phyloP scores from a whole-genome alignment of 2,329 filamentous ascomycete genomes.

The Gyromitra esculenta region DNA sequence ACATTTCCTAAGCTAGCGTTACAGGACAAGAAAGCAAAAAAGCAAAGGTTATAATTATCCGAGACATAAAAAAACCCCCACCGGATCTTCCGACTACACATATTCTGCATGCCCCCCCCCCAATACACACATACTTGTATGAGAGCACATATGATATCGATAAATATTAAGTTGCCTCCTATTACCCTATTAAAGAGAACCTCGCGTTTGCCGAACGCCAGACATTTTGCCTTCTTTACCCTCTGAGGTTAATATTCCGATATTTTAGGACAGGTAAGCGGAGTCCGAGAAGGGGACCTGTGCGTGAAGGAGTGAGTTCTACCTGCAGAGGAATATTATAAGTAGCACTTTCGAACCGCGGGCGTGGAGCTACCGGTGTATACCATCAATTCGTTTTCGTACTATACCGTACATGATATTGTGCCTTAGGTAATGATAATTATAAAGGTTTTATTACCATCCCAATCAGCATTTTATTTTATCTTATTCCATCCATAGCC shows the following conservation, averaged over 20 bases:
- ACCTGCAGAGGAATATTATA: constrained; percentile 6
- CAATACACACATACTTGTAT: constrained; percentile 6
- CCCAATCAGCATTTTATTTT: neutral
- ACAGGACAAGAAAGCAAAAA: constrained; percentile 36
- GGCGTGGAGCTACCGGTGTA: constrained; percentile 16
- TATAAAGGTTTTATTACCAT: constrained; percentile 10
- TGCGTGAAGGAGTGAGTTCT: neutral
- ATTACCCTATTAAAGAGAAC: constrained; percentile 9
- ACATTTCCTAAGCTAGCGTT: neutral
- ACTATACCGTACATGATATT: constrained; percentile 7
- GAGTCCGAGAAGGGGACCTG: neutral
- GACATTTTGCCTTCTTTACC: neutral
- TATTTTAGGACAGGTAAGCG: constrained; percentile 5
- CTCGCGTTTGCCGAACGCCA: neutral
- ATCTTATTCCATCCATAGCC: neutral
- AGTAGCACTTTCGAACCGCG: constrained; percentile 1
- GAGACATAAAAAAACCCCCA: constrained; percentile 44
- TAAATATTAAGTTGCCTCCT: neutral
- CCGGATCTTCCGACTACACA: constrained; percentile 28
- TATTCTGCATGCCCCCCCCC: constrained; percentile 6
- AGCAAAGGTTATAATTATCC: constrained; percentile 35
- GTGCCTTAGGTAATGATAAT: constrained; percentile 13
- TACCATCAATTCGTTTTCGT: neutral
- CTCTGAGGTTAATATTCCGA: neutral
- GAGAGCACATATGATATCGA: constrained; percentile 27